Evolutionary conservation across 306 rosid genomes (phyloP).

Genomic region (Comarum palustre): DNA sequence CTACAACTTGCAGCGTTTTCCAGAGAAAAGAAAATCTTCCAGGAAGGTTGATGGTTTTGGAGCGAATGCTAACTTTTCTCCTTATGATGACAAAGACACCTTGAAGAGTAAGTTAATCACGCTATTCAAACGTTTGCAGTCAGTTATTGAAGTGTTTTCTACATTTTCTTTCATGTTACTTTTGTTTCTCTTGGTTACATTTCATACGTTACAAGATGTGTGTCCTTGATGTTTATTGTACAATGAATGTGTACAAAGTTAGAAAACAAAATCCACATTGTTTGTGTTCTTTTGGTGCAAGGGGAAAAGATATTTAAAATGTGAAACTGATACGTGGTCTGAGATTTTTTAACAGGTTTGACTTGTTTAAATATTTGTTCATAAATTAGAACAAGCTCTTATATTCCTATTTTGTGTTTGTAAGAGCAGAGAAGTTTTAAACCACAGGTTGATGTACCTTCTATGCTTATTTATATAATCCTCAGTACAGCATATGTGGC

Average conservation of each 20-base stretch:
- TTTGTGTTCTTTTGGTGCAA: background rate
- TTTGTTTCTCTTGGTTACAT: background rate
- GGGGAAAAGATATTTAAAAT: background rate
- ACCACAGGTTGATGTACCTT: background rate
- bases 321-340: slow-evolving; percentile 1
- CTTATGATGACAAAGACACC: slow-evolving; percentile 67
- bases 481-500: background rate
- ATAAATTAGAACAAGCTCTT: background rate
- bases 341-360: background rate
- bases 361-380: background rate
- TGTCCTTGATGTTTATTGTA: background rate
- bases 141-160: background rate
- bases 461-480: background rate
- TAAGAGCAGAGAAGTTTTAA: background rate
- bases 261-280: background rate
- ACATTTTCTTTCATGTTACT: background rate
- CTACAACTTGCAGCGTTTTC: slow-evolving; percentile 48
- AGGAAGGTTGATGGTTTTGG: slow-evolving; percentile 70
- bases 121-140: background rate
- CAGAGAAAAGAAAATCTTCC: slow-evolving; percentile 66
- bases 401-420: background rate
- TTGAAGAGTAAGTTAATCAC: slow-evolving; percentile 52
- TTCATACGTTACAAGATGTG: background rate
- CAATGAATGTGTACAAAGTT: background rate
- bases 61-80: slow-evolving; percentile 46